These are phyloP conservation scores for Capsicum pubescens DNA, from an alignment of 257 asterid genomes.

Conservation along the genomic window DNA sequence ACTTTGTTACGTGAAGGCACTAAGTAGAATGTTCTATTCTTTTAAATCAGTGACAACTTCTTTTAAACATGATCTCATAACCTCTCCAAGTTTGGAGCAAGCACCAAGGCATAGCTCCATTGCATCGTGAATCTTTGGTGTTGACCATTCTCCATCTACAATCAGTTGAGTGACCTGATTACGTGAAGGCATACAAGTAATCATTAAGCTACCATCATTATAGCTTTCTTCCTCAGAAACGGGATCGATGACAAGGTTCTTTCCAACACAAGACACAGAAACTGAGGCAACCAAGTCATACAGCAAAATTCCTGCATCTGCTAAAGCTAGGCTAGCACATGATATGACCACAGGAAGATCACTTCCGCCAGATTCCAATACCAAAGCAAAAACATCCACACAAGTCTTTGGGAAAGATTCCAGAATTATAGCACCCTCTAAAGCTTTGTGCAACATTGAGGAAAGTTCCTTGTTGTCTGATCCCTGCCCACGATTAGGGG, in stretches of 20 bases:
- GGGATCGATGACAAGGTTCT: slow-evolving; percentile 84
- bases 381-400: slow-evolving; percentile 97
- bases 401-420: slow-evolving; percentile 95
- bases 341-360: slow-evolving; percentile 92
- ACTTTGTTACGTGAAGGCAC: background rate
- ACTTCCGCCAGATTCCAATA: slow-evolving; percentile 98
- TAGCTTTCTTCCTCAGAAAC: slow-evolving; percentile 80
- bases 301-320: slow-evolving; percentile 96
- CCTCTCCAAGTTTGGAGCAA: slow-evolving; percentile 77
- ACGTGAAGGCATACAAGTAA: slow-evolving; percentile 87
- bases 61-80: slow-evolving; percentile 80
- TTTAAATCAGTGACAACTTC: slow-evolving; percentile 57
- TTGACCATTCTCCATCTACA: slow-evolving; percentile 91
- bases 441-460: slow-evolving; percentile 88
- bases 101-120: slow-evolving; percentile 92
- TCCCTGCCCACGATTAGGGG: slow-evolving; percentile 73
- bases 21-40: slow-evolving; percentile 37
- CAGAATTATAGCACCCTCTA: slow-evolving; percentile 89
- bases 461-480: slow-evolving; percentile 83
- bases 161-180: slow-evolving; percentile 88
- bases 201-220: slow-evolving; percentile 78
- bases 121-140: slow-evolving; percentile 82
- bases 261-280: slow-evolving; percentile 86
- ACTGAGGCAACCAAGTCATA: slow-evolving; percentile 89
- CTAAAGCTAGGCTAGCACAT: slow-evolving; percentile 96